Percentiles rank a stretch among this genome's conserved stretches.
phyloP scores from a whole-genome alignment of 2,329 filamentous ascomycete species.

The Curvularia eragrostidis region DNA sequence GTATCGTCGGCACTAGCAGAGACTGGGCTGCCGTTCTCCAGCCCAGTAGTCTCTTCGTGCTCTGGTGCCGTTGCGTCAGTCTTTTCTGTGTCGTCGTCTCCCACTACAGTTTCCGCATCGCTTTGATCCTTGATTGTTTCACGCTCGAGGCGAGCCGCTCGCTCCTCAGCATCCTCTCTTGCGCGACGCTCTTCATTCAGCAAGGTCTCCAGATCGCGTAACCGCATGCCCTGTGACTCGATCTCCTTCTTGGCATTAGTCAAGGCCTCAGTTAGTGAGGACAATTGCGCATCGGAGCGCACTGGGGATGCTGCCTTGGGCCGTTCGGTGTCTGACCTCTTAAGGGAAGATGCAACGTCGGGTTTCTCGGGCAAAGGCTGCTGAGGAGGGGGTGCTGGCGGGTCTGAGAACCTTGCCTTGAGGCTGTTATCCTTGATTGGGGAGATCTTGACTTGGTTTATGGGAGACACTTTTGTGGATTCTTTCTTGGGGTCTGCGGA shows the following conservation, averaged over 20 bases:
- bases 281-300: constrained; percentile 74
- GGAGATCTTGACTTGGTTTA: constrained; percentile 52
- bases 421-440: constrained; percentile 66
- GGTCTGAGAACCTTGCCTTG: constrained; percentile 87
- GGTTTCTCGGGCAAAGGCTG: constrained; percentile 94
- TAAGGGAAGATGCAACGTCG: constrained; percentile 71
- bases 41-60: constrained; percentile 21
- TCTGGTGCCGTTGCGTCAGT: constrained; percentile 20
- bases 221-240: constrained; percentile 77
- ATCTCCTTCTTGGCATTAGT: constrained; percentile 85
- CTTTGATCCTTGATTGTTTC: constrained; percentile 57
- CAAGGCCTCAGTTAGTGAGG: constrained; percentile 83
- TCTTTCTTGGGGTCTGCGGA: constrained; percentile 70
- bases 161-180: constrained; percentile 82
- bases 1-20: constrained; percentile 43
- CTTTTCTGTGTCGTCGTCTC: constrained; percentile 29
- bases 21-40: constrained; percentile 34
- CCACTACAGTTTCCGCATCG: constrained; percentile 36
- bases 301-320: constrained; percentile 68
- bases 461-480: constrained; percentile 54
- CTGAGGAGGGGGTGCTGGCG: constrained; percentile 89
- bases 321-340: constrained; percentile 77
- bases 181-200: constrained; percentile 81
- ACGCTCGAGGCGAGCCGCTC: constrained; percentile 73
- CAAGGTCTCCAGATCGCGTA: constrained; percentile 81